phyloP scores from a whole-genome alignment of 106 monocot genomes.

The Platanthera zijinensis region DNA sequence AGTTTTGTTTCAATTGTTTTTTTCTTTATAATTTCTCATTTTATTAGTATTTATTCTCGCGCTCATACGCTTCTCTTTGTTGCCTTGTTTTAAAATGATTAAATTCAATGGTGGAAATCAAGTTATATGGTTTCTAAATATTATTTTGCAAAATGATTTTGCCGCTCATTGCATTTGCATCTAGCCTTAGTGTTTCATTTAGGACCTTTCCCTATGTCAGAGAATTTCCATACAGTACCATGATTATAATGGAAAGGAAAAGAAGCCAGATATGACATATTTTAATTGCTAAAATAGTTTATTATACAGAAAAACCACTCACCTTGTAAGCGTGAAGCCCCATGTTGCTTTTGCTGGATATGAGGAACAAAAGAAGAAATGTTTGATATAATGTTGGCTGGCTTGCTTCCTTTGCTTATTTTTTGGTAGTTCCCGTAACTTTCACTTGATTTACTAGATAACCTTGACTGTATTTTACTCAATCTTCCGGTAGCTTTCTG shows the following conservation, averaged over 20 bases:
- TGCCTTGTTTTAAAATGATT: too few relatives aligned
- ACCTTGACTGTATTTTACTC: conserved; percentile 9
- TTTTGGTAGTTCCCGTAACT: conserved; percentile 11
- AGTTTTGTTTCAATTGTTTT: too few relatives aligned
- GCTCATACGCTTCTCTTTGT: too few relatives aligned
- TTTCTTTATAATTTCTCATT: too few relatives aligned
- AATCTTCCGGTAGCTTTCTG: conserved; percentile 7
- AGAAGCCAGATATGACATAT: not conserved
- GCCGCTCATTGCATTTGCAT: too few relatives aligned
- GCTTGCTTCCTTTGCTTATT: conserved; percentile 18
- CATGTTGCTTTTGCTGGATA: conserved; percentile 40
- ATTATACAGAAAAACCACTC: not conserved
- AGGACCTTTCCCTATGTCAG: too few relatives aligned
- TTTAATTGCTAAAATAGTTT: not conserved
- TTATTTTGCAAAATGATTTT: too few relatives aligned
- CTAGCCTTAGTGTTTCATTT: too few relatives aligned
- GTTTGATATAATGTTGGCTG: conserved; percentile 37
- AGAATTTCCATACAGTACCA: too few relatives aligned
- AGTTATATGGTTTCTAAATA: too few relatives aligned
- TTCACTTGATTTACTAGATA: conserved; percentile 19
- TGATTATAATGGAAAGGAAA: not conserved
- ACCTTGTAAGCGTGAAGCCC: conserved; percentile 27
- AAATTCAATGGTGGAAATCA: too few relatives aligned
- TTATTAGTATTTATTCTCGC: too few relatives aligned
- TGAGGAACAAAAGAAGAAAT: conserved; percentile 55